Evolutionary conservation across 345 rosid species (phyloP), one percentile per base, ranked within the genome.

Genomic region (Capsella bursapastoris): DNA sequence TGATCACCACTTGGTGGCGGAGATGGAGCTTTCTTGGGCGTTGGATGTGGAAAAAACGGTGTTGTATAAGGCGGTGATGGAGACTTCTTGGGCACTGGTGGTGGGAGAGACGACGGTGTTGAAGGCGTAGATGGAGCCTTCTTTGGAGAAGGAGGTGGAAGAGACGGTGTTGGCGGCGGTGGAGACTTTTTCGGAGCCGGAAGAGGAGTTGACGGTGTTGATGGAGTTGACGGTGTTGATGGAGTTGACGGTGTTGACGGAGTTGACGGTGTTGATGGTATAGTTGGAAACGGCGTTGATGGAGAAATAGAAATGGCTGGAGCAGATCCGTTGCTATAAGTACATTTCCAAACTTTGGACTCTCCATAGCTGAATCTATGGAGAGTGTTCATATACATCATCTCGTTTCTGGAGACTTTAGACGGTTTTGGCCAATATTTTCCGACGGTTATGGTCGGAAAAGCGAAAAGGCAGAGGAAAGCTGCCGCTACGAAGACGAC

Each of bases 241-340:
- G 75, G 68, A 52, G 25, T 22, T 1, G 40, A 45, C 12, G 70
- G 71, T 7, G 55, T 37, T 3, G 44, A 12, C 0, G 68, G 67
- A 2, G 66, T 48, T 9, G 49, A 44, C 2, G 74, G 64, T 9
- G 12, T 14, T 3, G 7, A 10, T 0, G 75, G 68, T 22, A 22
- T 22, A 22, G 25, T 22, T 2, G 25, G 25, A 2, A 22, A 22
- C 25, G 56, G 56, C 6, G 29, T 27, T 11, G 60, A 32, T 0
- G 77, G 70, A 34, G 74, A 76, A 16, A 76, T 69, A 2, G 79
- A 76, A 8, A 76, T 70, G 5, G 75, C 75, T 2, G 79, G 79
- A 59, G 38, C 48, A 52, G 79, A 60, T 41, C 75, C 75, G 18
- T 69, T 69, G 53, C 79, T 76, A 55, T 34, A 53, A 62, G 52